These are phyloP conservation scores for Urochloa ruziziensis DNA, from an alignment of 176 grass and related monocot genomes.

Conservation along the genomic window DNA sequence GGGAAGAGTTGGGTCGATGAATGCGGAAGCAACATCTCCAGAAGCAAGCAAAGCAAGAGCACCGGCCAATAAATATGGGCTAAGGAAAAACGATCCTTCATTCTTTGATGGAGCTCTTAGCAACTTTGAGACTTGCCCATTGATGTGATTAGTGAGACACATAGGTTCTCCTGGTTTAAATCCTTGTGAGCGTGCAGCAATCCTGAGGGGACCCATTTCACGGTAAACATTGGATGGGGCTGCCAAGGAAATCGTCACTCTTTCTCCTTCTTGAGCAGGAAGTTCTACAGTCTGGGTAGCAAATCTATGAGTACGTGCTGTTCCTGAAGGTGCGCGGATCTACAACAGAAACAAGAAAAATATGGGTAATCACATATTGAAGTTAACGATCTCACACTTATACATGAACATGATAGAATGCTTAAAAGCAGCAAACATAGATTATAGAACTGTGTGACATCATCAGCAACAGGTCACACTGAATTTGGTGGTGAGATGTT, in stretches of 20 bases:
- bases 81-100: conserved; percentile 44
- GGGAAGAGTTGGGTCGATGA: conserved; percentile 79
- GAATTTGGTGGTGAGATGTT: conserved; percentile 11
- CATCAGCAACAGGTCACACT: neutral
- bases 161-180: conserved; percentile 78
- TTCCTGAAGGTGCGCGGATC: conserved; percentile 74
- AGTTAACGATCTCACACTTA: neutral
- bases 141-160: conserved; percentile 86
- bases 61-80: conserved; percentile 63
- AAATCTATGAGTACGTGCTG: conserved; percentile 82
- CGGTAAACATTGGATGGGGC: conserved; percentile 67
- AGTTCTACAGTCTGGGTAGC: conserved; percentile 68
- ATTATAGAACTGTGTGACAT: conserved; percentile 4
- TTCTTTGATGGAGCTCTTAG: conserved; percentile 72
- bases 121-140: conserved; percentile 66
- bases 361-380: neutral
- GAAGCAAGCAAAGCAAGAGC: conserved; percentile 73
- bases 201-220: conserved; percentile 70
- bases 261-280: conserved; percentile 93
- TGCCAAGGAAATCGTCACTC: conserved; percentile 86
- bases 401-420: neutral
- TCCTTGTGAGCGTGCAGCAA: conserved; percentile 52
- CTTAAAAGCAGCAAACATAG: neutral
- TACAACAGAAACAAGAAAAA: conserved; percentile 44
- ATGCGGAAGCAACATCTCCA: conserved; percentile 69